Evolutionary conservation across 257 asterid species (phyloP).

Genomic region (Misopates orontium): DNA sequence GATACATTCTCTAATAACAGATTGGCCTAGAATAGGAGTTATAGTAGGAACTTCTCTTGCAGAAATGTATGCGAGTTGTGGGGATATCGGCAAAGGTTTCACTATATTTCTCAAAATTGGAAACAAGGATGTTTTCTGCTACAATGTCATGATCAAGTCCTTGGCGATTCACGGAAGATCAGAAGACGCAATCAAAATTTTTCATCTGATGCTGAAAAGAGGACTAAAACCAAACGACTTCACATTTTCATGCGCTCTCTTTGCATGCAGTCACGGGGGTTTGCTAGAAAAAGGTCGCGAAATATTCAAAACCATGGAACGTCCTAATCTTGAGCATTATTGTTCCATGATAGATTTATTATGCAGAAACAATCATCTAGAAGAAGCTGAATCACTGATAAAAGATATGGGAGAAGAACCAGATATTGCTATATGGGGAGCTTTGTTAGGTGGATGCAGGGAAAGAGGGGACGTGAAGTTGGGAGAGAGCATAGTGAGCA

Average conservation of each 20-base stretch:
- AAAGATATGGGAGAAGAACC: conserved; percentile 39
- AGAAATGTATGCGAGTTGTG: conserved; percentile 59
- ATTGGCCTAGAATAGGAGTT: conserved; percentile 41
- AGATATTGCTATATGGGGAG: conserved; percentile 47
- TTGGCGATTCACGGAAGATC: conserved; percentile 50
- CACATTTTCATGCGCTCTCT: conserved; percentile 41
- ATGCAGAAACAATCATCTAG: conserved; percentile 40
- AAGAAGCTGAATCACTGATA: conserved; percentile 36
- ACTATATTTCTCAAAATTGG: conserved; percentile 38
- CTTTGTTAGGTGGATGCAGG: conserved; percentile 44
- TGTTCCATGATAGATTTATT: conserved; percentile 44
- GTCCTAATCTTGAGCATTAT: conserved; percentile 45
- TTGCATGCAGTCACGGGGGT: conserved; percentile 59
- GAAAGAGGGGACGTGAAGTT: conserved; percentile 35
- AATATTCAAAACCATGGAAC: conserved; percentile 39
- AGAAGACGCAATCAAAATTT: conserved; percentile 41
- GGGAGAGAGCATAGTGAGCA: conserved; percentile 33
- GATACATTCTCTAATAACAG: conserved; percentile 41
- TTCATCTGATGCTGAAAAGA: conserved; percentile 37
- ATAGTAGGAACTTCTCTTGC: conserved; percentile 45
- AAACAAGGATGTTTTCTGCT: conserved; percentile 46
- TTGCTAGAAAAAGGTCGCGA: conserved; percentile 40
- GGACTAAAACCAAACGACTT: conserved; percentile 36
- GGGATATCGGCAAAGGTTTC: conserved; percentile 40
- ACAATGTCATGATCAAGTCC: conserved; percentile 52